Percentiles rank a stretch among this genome's conserved stretches.
These are phyloP conservation scores for Lagerstroemia speciosa DNA, from an alignment of 345 rosid genomes.

Conservation along the genomic window DNA sequence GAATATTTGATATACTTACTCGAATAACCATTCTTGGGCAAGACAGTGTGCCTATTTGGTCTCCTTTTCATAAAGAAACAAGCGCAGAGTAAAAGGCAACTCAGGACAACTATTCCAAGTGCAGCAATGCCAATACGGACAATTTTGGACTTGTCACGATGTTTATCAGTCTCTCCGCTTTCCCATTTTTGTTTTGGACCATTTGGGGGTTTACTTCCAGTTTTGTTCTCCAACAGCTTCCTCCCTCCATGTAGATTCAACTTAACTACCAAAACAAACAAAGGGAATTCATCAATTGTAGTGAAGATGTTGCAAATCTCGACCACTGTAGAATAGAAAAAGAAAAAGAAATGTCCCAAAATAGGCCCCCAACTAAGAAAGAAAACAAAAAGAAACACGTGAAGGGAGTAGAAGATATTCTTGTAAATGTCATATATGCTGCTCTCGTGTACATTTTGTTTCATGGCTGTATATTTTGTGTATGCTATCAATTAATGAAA, in stretches of 20 bases:
- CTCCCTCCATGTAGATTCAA: constrained; percentile 27
- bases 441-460: no score
- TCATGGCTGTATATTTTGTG: no score
- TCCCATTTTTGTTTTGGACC: not conserved
- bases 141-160: constrained; percentile 3
- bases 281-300: not conserved
- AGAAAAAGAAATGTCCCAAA: not conserved
- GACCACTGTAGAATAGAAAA: not conserved
- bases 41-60: constrained; percentile 47
- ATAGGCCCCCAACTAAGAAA: not conserved
- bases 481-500: no score
- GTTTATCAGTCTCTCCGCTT: not conserved
- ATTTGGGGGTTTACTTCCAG: not conserved
- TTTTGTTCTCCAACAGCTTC: constrained; percentile 29
- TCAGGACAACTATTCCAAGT: constrained; percentile 36
- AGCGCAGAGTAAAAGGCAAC: constrained; percentile 47
- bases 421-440: no score
- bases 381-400: not conserved
- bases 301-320: not conserved
- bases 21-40: constrained; percentile 48
- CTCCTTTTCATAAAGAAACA: constrained; percentile 49
- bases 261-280: constrained; percentile 21
- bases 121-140: constrained; percentile 30
- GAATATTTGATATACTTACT: constrained; percentile 28
- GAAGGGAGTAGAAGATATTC: not conserved